These are phyloP conservation scores for Trichoderma hamatum DNA, from an alignment of 2,329 filamentous ascomycete genomes.

Conservation along the genomic window DNA sequence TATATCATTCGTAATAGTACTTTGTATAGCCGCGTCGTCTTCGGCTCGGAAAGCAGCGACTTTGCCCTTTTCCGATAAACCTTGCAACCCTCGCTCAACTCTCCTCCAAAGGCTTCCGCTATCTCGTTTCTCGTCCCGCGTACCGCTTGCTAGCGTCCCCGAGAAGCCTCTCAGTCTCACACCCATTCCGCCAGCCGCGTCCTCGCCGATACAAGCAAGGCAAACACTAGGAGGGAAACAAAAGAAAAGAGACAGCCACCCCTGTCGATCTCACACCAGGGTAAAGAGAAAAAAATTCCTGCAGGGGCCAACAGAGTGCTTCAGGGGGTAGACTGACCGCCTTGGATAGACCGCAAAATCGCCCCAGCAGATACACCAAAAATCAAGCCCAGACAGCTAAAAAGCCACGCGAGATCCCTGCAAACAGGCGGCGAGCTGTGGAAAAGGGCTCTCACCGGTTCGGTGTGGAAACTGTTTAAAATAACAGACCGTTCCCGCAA, in stretches of 20 bases:
- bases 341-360: slow-evolving; percentile 30
- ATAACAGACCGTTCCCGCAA: slow-evolving; percentile 25
- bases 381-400: slow-evolving; percentile 24
- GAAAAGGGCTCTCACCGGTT: slow-evolving; percentile 23
- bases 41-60: slow-evolving; percentile 1
- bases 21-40: background rate
- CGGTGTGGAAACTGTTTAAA: slow-evolving; percentile 27
- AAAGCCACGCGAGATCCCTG: slow-evolving; percentile 26
- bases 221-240: slow-evolving; percentile 8
- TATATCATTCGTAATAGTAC: slow-evolving; percentile 3
- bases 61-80: slow-evolving; percentile 19
- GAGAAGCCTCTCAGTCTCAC: slow-evolving; percentile 23
- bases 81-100: background rate
- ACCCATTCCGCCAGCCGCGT: slow-evolving; percentile 20
- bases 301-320: slow-evolving; percentile 27
- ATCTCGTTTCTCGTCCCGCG: slow-evolving; percentile 15
- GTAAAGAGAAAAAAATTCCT: slow-evolving; percentile 22
- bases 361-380: slow-evolving; percentile 21
- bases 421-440: slow-evolving; percentile 20
- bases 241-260: slow-evolving; percentile 14
- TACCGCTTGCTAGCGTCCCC: slow-evolving; percentile 20
- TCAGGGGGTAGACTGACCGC: slow-evolving; percentile 30
- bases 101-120: background rate
- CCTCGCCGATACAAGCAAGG: slow-evolving; percentile 25
- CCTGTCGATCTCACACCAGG: slow-evolving; percentile 27